Conservation (phyloP, 1,284 basidiomycete species). For the Pholiota adiposa region DNA sequence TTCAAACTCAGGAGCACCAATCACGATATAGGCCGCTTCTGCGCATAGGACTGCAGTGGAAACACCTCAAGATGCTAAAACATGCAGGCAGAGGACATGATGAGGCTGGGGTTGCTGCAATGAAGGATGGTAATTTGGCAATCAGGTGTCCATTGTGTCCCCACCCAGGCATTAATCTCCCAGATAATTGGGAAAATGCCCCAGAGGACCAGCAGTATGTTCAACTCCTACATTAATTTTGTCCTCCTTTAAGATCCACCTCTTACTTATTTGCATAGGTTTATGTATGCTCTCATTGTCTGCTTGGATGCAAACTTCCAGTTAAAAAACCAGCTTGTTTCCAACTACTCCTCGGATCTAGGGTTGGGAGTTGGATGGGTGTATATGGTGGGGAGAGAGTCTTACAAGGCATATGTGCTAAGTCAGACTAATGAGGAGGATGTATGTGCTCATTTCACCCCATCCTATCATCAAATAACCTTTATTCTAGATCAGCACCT, state of each 20-base stretch:
- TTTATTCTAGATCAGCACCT: not conserved
- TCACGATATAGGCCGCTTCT: not conserved
- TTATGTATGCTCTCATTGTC: not conserved
- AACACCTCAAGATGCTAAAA: not conserved
- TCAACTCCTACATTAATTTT: too few species aligned
- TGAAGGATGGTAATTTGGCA: not conserved
- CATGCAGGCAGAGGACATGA: not conserved
- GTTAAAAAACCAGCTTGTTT: constrained; percentile 20
- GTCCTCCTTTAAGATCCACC: too few species aligned
- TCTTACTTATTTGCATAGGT: not conserved
- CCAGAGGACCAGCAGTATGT: not conserved
- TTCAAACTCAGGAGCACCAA: not conserved
- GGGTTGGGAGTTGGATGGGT: constrained; percentile 14
- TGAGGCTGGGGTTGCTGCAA: not conserved
- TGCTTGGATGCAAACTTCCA: constrained; percentile 2
- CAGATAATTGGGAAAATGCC: not conserved
- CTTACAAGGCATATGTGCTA: constrained; percentile 12
- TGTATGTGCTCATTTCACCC: not conserved
- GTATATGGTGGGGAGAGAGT: constrained; percentile 12
- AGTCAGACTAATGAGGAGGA: not conserved
- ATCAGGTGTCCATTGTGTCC: not conserved
- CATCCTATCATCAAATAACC: not conserved
- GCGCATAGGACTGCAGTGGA: too few species aligned
- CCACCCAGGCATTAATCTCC: not conserved
- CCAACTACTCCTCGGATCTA: constrained; percentile 16